Conservation (phyloP, 371 early-diverging fungal genomes). For the Lichtheimia corymbifera region DNA sequence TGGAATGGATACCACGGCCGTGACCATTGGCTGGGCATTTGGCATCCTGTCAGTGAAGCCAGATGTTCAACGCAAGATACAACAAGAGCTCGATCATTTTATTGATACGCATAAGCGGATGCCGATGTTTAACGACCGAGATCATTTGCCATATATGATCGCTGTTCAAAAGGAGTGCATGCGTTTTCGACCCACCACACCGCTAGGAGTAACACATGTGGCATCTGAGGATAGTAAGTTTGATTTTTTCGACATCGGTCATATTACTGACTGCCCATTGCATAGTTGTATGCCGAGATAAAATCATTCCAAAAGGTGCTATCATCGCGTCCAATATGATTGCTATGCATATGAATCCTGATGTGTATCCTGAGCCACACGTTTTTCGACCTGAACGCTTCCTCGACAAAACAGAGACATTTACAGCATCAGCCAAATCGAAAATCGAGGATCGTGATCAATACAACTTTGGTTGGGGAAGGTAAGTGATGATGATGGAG, state of each 20-base stretch:
- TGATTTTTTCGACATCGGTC: neutral
- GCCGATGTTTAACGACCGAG: slow-evolving; percentile 20
- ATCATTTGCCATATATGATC: slow-evolving; percentile 22
- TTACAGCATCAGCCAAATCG: slow-evolving; percentile 5
- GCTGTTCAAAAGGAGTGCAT: slow-evolving; percentile 32
- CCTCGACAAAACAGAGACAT: slow-evolving; percentile 7
- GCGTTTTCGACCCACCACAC: slow-evolving; percentile 25
- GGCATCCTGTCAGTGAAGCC: slow-evolving; percentile 11
- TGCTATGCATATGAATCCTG: slow-evolving; percentile 20
- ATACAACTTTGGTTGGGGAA: slow-evolving; percentile 16
- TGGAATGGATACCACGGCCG: slow-evolving; percentile 13
- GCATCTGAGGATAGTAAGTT: slow-evolving; percentile 33
- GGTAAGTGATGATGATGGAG: neutral
- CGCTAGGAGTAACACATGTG: slow-evolving; percentile 29
- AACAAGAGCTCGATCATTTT: slow-evolving; percentile 13
- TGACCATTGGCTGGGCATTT: slow-evolving; percentile 16
- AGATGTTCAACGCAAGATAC: slow-evolving; percentile 15
- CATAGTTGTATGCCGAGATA: slow-evolving; percentile 20
- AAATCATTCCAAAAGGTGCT: slow-evolving; percentile 35
- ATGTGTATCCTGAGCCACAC: slow-evolving; percentile 7
- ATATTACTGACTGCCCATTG: no score
- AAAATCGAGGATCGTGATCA: slow-evolving; percentile 11
- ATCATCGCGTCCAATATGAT: slow-evolving; percentile 18
- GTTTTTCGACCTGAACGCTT: slow-evolving; percentile 23
- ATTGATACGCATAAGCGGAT: slow-evolving; percentile 17